Percentiles rank a stretch among this genome's conserved stretches.
Evolutionary conservation across 306 rosid species (phyloP).

Genomic region (Medicago lupulina): DNA sequence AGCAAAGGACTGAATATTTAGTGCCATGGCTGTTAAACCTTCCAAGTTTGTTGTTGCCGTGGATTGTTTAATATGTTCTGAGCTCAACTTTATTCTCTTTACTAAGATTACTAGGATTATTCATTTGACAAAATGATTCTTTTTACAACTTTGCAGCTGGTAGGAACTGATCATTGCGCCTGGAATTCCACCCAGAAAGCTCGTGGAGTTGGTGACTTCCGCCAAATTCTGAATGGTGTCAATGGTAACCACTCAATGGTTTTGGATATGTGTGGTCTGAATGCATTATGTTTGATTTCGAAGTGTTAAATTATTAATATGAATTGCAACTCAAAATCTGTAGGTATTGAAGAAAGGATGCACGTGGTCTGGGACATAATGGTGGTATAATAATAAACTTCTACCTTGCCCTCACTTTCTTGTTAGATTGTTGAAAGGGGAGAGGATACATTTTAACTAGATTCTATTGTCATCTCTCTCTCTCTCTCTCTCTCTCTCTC

Average conservation of each 20-base stretch:
- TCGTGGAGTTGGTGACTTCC: constrained; percentile 83
- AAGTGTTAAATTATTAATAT: constrained; percentile 28
- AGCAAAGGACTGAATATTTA: neutral
- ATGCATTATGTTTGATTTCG: constrained; percentile 37
- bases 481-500: neutral
- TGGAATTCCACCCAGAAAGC: constrained; percentile 88
- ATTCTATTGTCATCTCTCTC: neutral
- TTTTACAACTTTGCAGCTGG: constrained; percentile 67
- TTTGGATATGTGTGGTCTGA: constrained; percentile 23
- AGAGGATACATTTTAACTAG: constrained; percentile 1
- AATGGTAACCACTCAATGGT: constrained; percentile 65
- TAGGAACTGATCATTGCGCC: constrained; percentile 87
- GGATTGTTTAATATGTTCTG: neutral
- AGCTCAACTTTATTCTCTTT: neutral
- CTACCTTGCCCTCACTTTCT: constrained; percentile 20
- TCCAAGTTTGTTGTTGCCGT: neutral
- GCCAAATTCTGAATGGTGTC: constrained; percentile 85
- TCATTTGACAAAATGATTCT: constrained; percentile 6
- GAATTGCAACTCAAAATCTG: constrained; percentile 40
- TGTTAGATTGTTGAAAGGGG: constrained; percentile 12
- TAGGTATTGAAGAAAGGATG: constrained; percentile 97
- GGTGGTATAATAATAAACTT: constrained; percentile 72
- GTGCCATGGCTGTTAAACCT: neutral
- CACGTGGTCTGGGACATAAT: constrained; percentile 89
- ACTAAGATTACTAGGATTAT: neutral